Conservation (phyloP, 2,329 filamentous ascomycete species). For the Sporothrix schenckii region DNA sequence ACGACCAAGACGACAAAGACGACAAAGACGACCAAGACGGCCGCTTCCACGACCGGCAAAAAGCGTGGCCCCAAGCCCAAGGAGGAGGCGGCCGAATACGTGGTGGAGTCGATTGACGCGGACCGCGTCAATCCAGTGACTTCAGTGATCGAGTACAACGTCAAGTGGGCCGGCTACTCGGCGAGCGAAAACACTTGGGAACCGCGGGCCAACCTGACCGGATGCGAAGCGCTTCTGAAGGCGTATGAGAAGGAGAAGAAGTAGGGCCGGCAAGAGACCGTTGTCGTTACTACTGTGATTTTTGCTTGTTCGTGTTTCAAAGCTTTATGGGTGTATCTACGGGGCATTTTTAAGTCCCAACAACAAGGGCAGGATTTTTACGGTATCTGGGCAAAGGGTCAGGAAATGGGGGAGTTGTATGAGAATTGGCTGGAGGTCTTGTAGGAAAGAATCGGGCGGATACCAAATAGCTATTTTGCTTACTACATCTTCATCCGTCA, state of each 20-base stretch:
- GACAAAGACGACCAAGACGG: not conserved
- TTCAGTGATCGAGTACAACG: conserved; percentile 49
- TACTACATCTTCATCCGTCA: too few relatives aligned
- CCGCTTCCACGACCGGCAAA: not conserved
- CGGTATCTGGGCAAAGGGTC: not conserved
- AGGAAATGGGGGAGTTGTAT: not conserved
- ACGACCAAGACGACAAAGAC: conserved; percentile 1
- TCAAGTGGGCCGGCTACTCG: conserved; percentile 59
- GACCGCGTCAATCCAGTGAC: conserved; percentile 46
- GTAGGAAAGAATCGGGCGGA: not conserved
- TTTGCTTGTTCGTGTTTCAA: not conserved
- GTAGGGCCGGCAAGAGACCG: not conserved
- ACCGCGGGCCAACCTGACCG: conserved; percentile 50
- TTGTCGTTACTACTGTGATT: too few relatives aligned
- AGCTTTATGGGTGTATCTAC: not conserved
- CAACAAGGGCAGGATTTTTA: not conserved
- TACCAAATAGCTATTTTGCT: too few relatives aligned
- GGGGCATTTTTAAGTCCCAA: too few relatives aligned
- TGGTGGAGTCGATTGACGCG: conserved; percentile 54
- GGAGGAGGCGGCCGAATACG: conserved; percentile 45
- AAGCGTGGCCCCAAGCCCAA: conserved; percentile 26
- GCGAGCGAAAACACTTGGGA: conserved; percentile 57
- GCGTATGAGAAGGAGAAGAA: conserved; percentile 44
- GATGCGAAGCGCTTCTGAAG: conserved; percentile 46
- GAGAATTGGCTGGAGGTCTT: not conserved